phyloP scores from a whole-genome alignment of 2,329 filamentous ascomycete species.

The Phaeosphaeriaceae sp. region DNA sequence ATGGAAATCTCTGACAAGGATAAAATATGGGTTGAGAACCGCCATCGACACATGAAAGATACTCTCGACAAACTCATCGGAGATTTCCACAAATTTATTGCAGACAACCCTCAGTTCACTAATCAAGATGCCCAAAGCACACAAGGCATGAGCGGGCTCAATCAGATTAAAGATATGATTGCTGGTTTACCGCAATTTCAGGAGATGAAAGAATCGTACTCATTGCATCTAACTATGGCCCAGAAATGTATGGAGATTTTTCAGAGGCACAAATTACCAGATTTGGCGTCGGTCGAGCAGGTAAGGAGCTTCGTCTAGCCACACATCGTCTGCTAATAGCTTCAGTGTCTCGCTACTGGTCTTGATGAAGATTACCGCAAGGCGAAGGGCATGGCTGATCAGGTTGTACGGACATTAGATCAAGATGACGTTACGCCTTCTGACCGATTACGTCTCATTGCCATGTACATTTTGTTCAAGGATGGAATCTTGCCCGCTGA shows the following conservation, averaged over 20 bases:
- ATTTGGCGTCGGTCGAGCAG: slow-evolving; percentile 88
- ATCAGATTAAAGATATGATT: slow-evolving; percentile 96
- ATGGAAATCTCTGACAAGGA: slow-evolving; percentile 92
- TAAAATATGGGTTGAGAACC: slow-evolving; percentile 92
- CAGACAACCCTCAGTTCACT: slow-evolving; percentile 90
- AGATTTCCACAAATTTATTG: slow-evolving; percentile 91
- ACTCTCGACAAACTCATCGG: slow-evolving; percentile 91
- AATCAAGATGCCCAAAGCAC: slow-evolving; percentile 71
- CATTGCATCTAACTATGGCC: slow-evolving; percentile 93
- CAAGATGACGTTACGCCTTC: slow-evolving; percentile 73
- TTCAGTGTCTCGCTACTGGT: slow-evolving; percentile 79
- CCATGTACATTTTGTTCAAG: slow-evolving; percentile 84
- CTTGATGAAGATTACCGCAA: slow-evolving; percentile 91
- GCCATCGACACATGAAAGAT: slow-evolving; percentile 97
- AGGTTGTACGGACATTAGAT: slow-evolving; percentile 86
- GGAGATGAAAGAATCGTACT: slow-evolving; percentile 93
- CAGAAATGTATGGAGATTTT: slow-evolving; percentile 97
- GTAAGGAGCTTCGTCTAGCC: slow-evolving; percentile 38
- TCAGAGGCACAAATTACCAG: slow-evolving; percentile 80
- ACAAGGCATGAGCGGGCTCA: slow-evolving; percentile 83
- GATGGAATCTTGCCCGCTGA: slow-evolving; percentile 86
- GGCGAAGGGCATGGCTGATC: slow-evolving; percentile 85
- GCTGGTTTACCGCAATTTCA: slow-evolving; percentile 93
- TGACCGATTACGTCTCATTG: slow-evolving; percentile 83
- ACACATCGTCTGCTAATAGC: slow-evolving; percentile 3